Evolutionary conservation across 2,329 filamentous ascomycete species (phyloP).

Genomic region (Cyclaneusma minus): DNA sequence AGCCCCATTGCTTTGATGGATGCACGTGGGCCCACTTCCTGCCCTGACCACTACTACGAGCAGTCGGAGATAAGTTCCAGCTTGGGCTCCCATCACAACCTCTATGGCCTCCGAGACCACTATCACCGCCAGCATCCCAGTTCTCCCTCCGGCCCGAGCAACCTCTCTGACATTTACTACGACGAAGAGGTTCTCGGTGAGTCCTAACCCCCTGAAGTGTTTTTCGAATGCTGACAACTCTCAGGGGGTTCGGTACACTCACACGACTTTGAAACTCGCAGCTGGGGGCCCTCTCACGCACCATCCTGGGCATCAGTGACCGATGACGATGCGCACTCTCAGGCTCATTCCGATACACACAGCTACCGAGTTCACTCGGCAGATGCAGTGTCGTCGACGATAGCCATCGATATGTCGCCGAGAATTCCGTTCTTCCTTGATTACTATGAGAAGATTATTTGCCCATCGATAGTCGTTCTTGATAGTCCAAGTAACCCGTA

Average conservation of each 20-base stretch:
- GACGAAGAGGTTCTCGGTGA: constrained; percentile 23
- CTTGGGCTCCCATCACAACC: constrained; percentile 42
- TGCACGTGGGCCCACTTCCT: constrained; percentile 39
- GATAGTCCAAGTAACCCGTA: constrained; percentile 80
- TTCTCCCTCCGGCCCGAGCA: constrained; percentile 9
- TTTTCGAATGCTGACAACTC: too few relatives aligned
- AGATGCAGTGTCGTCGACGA: constrained; percentile 35
- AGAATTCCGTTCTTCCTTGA: constrained; percentile 82
- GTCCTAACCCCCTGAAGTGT: constrained; percentile 13
- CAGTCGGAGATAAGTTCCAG: constrained; percentile 44
- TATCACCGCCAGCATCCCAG: constrained; percentile 6
- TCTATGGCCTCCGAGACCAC: constrained; percentile 28
- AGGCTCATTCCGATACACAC: constrained; percentile 13
- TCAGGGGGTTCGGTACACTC: constrained; percentile 1
- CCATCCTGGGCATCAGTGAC: constrained; percentile 15
- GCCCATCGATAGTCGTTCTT: constrained; percentile 80
- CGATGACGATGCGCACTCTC: constrained; percentile 14
- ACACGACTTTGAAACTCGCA: constrained; percentile 1
- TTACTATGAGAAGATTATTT: constrained; percentile 87
- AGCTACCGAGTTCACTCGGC: constrained; percentile 13
- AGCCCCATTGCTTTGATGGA: constrained; percentile 44
- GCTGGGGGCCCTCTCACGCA: constrained; percentile 1
- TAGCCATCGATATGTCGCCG: constrained; percentile 49
- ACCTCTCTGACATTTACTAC: constrained; percentile 15
- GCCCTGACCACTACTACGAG: constrained; percentile 44